Base-by-base conservation (phyloP, 1,139 yeast species). In the Candida sanyaensis region DNA sequence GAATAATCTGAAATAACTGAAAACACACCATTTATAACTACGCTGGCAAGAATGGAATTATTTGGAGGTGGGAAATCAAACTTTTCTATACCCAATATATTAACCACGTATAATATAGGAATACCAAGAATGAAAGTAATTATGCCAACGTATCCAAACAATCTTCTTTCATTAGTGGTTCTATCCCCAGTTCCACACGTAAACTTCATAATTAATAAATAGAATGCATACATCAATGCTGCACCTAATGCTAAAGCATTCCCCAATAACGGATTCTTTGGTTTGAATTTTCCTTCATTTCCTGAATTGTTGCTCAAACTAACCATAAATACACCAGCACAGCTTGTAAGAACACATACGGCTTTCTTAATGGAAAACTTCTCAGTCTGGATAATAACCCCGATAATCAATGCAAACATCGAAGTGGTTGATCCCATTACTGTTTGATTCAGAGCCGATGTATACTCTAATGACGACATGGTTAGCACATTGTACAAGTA, bases 381-480 rank as follows among this genome's bases (percentile, higher is more conserved):
- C 50, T 80, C 85, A 21, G 77, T 71, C 24, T 66, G 66, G 27
- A 71, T 57, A 9, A 63, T 37, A 1, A 63, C 66, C 0, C 84
- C 81, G 21, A 78, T 63, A 9, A 78, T 55, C 33, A 80, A 63
- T 0, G 84, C 77, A 58, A 79, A 80, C 3, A 78, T 69, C 5
- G 84, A 76, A 1, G 83, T 73, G 0, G 82, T 72, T 6, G 83
- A 73, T 4, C 82, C 72, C 29, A 80, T 59, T 3, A 80, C 77
- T 0, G 83, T 77, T 56, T 73, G 80, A 54, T 77, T 78, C 24
- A 83, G 76, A 0, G 84, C 83, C 5, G 81, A 71, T 0, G 85
- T 80, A 54, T 67, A 80, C 53, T 69, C 68, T 44, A 80, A 64
- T 7, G 80, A 65, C 9, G 64, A 48, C 63, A 79, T 68, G 5